Base-by-base conservation (phyloP, 768 basidiomycete genomes). In the Lactarius tabidus region DNA sequence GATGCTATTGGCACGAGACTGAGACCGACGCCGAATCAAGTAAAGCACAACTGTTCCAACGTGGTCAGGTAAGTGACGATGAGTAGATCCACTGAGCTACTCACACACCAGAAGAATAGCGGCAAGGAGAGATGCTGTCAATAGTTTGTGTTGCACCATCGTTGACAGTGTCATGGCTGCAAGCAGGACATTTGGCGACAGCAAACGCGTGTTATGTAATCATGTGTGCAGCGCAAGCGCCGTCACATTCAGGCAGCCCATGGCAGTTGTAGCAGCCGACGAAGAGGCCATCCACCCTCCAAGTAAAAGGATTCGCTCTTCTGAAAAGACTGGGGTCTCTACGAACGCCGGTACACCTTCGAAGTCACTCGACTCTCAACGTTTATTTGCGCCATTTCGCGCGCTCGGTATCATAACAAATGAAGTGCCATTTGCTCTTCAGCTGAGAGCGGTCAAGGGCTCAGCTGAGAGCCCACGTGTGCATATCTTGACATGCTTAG, bases 371-470 rank as follows among this genome's bases (percentile, higher is more conserved):
- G 56, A 62, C 41, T 70, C 73, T n/a, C 72, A 73, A 18, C 75
- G 75, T 38, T 74, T 99, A 48, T 98, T 96, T 73, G 91, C 89
- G 6, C 96, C 97, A 4, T 99, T 98, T 74, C 85, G 97, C 65
- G 95, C 95, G 8, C 84, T 99, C n/a, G 96, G 97, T 31, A 84
- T 94, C 63, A 84, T 98, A 71, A 93, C 95, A 52, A 95, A 96
- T 73, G 84, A 89, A 77, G 82, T 95, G 29, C 94, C 95, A 12
- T 93, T 96, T 73, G 85, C 89, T 18, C 75, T 98, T 64, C 94
- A 96, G 79, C 86, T 89, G 2, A 85, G 93, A 60, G 86, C 90
- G 1, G 81, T 87, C 72, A 95, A 95, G 74, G 92, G 92, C 29
- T 85, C 92, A 26, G 84, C 91, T 1, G 89, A 89, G 23, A 91